phyloP scores from a whole-genome alignment of 2,329 filamentous ascomycete genomes.

The Scolecobasidium constrictum region DNA sequence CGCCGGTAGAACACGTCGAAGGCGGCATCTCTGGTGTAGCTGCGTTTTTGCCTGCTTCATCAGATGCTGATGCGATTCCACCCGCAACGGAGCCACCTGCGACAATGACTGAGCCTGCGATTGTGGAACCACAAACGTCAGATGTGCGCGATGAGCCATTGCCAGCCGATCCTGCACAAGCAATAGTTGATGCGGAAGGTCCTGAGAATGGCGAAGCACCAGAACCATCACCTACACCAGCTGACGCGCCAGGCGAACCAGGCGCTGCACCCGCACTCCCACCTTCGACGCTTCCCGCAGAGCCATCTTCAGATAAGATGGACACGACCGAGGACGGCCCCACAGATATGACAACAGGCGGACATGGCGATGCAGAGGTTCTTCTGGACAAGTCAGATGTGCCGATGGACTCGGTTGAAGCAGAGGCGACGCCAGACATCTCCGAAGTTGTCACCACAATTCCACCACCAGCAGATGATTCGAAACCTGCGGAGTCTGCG shows the following conservation, averaged over 20 bases:
- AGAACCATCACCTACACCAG: neutral
- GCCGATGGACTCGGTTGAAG: neutral
- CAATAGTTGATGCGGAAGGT: neutral
- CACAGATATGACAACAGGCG: neutral
- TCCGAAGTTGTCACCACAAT: neutral
- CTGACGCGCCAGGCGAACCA: neutral
- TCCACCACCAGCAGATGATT: neutral
- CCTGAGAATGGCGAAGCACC: neutral
- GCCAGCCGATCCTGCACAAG: neutral
- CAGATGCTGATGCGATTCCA: constrained; percentile 5
- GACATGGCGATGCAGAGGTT: neutral
- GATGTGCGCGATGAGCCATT: constrained; percentile 17
- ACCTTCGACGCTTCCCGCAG: neutral
- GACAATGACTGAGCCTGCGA: constrained; percentile 17
- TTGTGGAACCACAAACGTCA: constrained; percentile 20
- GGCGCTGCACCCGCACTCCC: neutral
- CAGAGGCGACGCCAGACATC: neutral
- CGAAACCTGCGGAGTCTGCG: neutral
- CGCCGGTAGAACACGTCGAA: constrained; percentile 2
- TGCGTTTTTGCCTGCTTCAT: neutral
- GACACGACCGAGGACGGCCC: constrained; percentile 4
- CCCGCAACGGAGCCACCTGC: constrained; percentile 1
- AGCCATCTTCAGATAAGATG: neutral
- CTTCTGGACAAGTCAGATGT: neutral
- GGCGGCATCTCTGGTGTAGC: constrained; percentile 5